A percentile compares a stretch with the other conserved stretches of the same genome.
phyloP scores from a whole-genome alignment of 1,284 basidiomycete genomes.

The Salmacisia buchloeana region DNA sequence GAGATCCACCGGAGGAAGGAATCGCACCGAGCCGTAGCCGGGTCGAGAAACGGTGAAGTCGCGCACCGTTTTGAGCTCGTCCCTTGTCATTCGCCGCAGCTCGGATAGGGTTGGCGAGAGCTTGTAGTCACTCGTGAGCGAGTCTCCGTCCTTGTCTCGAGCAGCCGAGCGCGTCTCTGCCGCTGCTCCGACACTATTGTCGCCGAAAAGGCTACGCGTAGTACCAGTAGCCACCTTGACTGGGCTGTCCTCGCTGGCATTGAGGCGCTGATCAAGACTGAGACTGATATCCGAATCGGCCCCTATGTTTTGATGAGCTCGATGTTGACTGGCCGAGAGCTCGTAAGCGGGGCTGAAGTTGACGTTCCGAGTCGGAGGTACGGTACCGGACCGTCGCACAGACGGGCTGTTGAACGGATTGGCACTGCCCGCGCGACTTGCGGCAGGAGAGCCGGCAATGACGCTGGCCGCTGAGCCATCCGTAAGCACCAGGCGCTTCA shows the following conservation, averaged over 20 bases:
- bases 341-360: constrained; percentile 43
- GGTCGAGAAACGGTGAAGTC: constrained; percentile 81
- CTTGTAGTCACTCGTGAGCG: constrained; percentile 24
- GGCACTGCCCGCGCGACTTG: constrained; percentile 25
- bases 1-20: constrained; percentile 80
- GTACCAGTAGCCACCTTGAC: background rate
- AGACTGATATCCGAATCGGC: background rate
- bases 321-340: background rate
- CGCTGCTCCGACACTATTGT: background rate
- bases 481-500: constrained; percentile 89
- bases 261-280: constrained; percentile 20
- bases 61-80: constrained; percentile 62
- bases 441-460: constrained; percentile 17
- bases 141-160: background rate
- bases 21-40: constrained; percentile 84
- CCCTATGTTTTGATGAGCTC: background rate
- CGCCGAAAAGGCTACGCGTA: constrained; percentile 17
- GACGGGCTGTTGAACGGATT: constrained; percentile 24
- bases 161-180: background rate
- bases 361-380: constrained; percentile 21
- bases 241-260: constrained; percentile 26
- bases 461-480: constrained; percentile 20
- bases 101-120: constrained; percentile 34
- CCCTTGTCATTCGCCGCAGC: constrained; percentile 34
- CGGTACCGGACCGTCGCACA: constrained; percentile 27